phyloP scores from a whole-genome alignment of 805 yeast species.

The Candida adriatica region DNA sequence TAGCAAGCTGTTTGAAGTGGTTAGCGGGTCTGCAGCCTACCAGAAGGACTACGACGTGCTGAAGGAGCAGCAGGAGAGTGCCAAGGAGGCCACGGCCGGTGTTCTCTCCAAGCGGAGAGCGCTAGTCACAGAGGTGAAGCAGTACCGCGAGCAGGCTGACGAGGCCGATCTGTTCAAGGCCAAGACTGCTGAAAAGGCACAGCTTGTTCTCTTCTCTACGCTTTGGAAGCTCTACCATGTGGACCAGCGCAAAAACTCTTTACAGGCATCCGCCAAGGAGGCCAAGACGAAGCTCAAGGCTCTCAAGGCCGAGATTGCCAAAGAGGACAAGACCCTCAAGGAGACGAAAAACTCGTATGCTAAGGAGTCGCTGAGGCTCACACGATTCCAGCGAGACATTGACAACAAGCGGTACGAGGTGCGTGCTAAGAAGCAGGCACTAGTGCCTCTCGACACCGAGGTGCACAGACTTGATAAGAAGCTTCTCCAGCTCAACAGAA shows the following conservation, averaged over 20 bases:
- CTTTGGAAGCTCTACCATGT: constrained; percentile 63
- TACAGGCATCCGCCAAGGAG: constrained; percentile 21
- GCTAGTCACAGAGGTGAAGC: constrained; percentile 65
- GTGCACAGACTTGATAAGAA: constrained; percentile 41
- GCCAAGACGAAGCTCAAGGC: constrained; percentile 25
- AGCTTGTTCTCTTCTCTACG: constrained; percentile 41
- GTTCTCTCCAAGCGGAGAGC: constrained; percentile 65
- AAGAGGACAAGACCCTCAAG: constrained; percentile 32
- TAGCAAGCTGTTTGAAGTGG: constrained; percentile 66
- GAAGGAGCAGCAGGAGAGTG: constrained; percentile 55
- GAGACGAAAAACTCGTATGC: constrained; percentile 37
- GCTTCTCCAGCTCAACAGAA: constrained; percentile 37
- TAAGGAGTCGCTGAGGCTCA: constrained; percentile 35
- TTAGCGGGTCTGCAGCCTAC: constrained; percentile 73
- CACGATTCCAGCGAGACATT: constrained; percentile 34
- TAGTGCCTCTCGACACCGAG: constrained; percentile 60
- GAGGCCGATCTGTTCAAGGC: constrained; percentile 64
- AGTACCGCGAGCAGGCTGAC: constrained; percentile 65
- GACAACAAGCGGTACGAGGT: constrained; percentile 30
- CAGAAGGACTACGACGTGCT: constrained; percentile 60
- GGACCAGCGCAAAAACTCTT: constrained; percentile 29
- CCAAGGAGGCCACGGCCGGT: constrained; percentile 56
- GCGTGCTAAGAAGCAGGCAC: constrained; percentile 36
- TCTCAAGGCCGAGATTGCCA: constrained; percentile 27
- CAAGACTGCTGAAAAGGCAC: constrained; percentile 42